Base-by-base conservation (phyloP, 192 early-diverging fungal genomes). In the Dispira parvispora region DNA sequence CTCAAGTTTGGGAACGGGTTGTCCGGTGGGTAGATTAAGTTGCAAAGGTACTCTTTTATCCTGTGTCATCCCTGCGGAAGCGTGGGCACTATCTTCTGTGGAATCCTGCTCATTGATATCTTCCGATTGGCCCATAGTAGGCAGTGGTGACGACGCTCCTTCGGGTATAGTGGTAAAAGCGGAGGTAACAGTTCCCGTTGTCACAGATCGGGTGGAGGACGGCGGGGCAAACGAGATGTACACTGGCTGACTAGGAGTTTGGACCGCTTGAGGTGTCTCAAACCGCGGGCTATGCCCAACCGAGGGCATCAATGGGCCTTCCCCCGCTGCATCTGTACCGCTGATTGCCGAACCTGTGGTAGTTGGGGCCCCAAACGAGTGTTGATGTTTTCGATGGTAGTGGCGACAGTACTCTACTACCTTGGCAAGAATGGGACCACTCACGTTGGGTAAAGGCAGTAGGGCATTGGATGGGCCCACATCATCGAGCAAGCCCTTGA, bases 321-420 rank as follows among this genome's bases (percentile, higher is more conserved):
- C 32, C 32, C 32, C 6, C 6, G 32, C 32, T 38, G 32, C 32
- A 38, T 38, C 32, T 6, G 32, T 4, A 6, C 6, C 32, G 6
- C 32, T 6, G 6, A 38, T 6, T 6, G 32, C 47, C 9, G 47
- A 49, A 20, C 18, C 47, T 8, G 16, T 49, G 9, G 18, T 49
- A 4, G 47, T 8, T 4, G 47, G 1, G 18, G 21, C 9, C 47
- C 21, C 47, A 9, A 8, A 21, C 4, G 21, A 16, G 14, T 67
- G 52, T 27, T 56, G 50, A 18, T 58, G 20, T 68, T 89, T 84
- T 67, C 81, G 69, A 60, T 84, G 88, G 74, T 96, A 90, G 67
- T 93, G 90, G 32, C 80, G 80, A 67, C 89, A 91, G 69, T 91
- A 96, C 25, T 93, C 87, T 60, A 94, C 85, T 11, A 96, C 85